These are phyloP conservation scores for Edaphochlamys debaryana DNA, from an alignment of 139 green algal genomes.

Conservation along the genomic window DNA sequence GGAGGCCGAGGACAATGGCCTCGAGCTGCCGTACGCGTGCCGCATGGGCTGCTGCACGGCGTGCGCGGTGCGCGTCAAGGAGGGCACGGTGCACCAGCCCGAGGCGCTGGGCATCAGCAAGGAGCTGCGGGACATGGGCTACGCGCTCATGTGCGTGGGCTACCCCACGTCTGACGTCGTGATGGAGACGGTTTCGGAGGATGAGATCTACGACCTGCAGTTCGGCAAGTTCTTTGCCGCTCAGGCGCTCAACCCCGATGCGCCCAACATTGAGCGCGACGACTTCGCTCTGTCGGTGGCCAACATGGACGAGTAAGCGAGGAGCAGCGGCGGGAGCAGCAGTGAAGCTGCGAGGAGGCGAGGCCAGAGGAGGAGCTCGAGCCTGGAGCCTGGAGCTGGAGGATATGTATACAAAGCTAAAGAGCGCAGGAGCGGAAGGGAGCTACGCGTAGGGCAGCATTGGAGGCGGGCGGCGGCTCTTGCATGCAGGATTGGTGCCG, in stretches of 20 bases:
- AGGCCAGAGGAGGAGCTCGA: too few relatives aligned
- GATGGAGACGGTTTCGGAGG: slow-evolving; percentile 77
- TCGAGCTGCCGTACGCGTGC: slow-evolving; percentile 95
- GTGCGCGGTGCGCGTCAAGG: slow-evolving; percentile 90
- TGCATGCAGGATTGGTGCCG: too few relatives aligned
- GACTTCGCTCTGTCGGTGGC: slow-evolving; percentile 93
- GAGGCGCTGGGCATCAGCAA: slow-evolving; percentile 78
- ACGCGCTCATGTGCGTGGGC: slow-evolving; percentile 95
- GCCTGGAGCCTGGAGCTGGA: too few relatives aligned
- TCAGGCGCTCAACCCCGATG: slow-evolving; percentile 77
- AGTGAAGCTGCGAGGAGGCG: too few relatives aligned
- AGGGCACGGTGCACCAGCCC: slow-evolving; percentile 77
- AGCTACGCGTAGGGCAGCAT: too few relatives aligned
- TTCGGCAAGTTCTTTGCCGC: slow-evolving; percentile 87
- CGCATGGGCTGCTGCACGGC: slow-evolving; percentile 98
- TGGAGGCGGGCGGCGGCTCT: too few relatives aligned
- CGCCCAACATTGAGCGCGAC: slow-evolving; percentile 79
- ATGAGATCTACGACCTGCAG: slow-evolving; percentile 98
- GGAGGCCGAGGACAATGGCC: slow-evolving; percentile 92
- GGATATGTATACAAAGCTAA: too few relatives aligned
- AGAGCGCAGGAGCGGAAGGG: too few relatives aligned
- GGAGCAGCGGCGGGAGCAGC: too few relatives aligned
- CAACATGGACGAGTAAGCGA: slow-evolving; percentile 89
- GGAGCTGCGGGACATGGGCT: slow-evolving; percentile 83
- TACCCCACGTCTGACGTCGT: slow-evolving; percentile 75